phyloP scores from a whole-genome alignment of 306 rosid species.

The Vicia sativa region DNA sequence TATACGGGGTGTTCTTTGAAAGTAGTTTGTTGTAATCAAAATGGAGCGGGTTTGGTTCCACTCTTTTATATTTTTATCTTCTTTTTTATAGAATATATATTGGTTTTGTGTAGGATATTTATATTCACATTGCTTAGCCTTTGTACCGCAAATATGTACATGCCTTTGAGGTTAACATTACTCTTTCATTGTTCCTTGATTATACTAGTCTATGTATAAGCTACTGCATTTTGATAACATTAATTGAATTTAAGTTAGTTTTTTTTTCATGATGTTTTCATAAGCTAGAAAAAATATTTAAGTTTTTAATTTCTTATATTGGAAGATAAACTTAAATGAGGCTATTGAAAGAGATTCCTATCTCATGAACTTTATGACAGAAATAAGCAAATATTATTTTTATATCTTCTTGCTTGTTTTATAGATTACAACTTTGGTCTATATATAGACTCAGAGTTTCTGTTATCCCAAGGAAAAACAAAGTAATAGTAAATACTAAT shows the following conservation, averaged over 20 bases:
- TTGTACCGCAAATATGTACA: constrained; percentile 89
- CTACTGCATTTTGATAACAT: background rate
- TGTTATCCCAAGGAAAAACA: too few relatives aligned
- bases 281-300: background rate
- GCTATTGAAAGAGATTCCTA: background rate
- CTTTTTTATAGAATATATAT: background rate
- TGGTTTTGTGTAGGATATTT: constrained; percentile 69
- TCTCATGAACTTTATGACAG: constrained; percentile 19
- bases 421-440: too few relatives aligned
- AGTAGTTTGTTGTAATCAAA: too few relatives aligned
- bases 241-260: background rate
- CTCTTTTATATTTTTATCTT: too few relatives aligned
- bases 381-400: too few relatives aligned
- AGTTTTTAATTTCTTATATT: background rate
- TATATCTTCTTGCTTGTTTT: too few relatives aligned
- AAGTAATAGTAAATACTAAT: too few relatives aligned
- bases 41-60: too few relatives aligned
- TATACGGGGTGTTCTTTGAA: too few relatives aligned
- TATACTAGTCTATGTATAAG: background rate
- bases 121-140: constrained; percentile 91
- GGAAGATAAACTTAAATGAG: background rate
- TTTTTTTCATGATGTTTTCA: background rate
- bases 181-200: too few relatives aligned
- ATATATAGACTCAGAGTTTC: too few relatives aligned
- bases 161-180: constrained; percentile 82